Evolutionary conservation across 768 basidiomycete species (phyloP).

Genomic region (Suillus occidentalis): DNA sequence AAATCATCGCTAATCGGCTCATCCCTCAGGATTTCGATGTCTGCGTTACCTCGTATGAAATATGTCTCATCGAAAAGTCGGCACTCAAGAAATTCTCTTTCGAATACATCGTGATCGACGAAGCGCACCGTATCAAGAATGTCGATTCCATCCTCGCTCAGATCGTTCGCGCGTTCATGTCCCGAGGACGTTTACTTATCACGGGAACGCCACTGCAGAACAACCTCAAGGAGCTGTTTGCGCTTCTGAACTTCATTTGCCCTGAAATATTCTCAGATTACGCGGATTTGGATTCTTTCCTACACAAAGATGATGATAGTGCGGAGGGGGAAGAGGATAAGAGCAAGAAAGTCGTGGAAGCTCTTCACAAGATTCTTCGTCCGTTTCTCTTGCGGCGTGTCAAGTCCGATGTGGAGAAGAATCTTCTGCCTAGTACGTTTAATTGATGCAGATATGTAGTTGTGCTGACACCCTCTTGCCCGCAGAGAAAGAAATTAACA

Average conservation of each 20-base stretch:
- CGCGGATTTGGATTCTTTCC: slow-evolving; percentile 87
- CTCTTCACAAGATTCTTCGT: slow-evolving; percentile 92
- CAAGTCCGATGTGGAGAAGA: slow-evolving; percentile 97
- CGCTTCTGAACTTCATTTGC: slow-evolving; percentile 91
- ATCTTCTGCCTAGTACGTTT: slow-evolving; percentile 74
- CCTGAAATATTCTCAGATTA: slow-evolving; percentile 95
- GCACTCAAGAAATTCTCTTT: slow-evolving; percentile 92
- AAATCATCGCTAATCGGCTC: slow-evolving; percentile 74
- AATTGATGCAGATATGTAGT: background rate
- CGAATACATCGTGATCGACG: slow-evolving; percentile 98
- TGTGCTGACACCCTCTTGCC: slow-evolving; percentile 6
- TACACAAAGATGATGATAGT: slow-evolving; percentile 80
- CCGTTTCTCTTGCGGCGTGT: slow-evolving; percentile 94
- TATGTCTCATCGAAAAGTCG: slow-evolving; percentile 94
- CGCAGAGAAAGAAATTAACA: slow-evolving; percentile 96
- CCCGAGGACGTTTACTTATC: slow-evolving; percentile 87
- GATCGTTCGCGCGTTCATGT: slow-evolving; percentile 89
- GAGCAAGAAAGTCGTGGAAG: slow-evolving; percentile 93
- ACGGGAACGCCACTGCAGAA: slow-evolving; percentile 98
- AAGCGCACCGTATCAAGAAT: slow-evolving; percentile 99
- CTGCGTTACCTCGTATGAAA: slow-evolving; percentile 95
- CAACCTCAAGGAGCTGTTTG: slow-evolving; percentile 93
- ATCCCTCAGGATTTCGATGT: slow-evolving; percentile 90
- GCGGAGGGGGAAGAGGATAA: slow-evolving; percentile 74
- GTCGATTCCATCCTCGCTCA: slow-evolving; percentile 94